phyloP scores from a whole-genome alignment of 257 asterid species.

The Hygrophila difformis region DNA sequence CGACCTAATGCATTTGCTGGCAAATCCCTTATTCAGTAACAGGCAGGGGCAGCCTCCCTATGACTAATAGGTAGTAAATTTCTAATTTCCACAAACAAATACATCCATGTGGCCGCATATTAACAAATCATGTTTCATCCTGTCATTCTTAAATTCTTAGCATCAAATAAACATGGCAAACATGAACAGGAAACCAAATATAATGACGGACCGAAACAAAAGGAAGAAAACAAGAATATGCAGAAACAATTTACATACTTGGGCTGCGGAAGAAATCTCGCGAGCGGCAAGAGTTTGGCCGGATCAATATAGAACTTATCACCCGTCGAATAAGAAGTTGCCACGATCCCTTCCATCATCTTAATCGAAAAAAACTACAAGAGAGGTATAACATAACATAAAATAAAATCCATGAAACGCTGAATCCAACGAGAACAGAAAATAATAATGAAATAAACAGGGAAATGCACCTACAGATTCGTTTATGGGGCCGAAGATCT shows the following conservation, averaged over 20 bases:
- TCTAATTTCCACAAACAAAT: no score
- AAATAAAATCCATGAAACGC: background rate
- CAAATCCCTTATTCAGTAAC: no score
- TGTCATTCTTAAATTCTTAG: no score
- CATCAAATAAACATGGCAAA: no score
- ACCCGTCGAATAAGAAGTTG: constrained; percentile 70
- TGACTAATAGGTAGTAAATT: no score
- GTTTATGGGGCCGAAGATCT: constrained; percentile 91
- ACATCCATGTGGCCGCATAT: no score
- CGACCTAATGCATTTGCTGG: no score
- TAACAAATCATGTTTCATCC: no score
- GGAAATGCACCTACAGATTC: constrained; percentile 62
- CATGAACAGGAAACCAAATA: background rate
- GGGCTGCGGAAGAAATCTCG: constrained; percentile 76
- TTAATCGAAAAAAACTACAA: constrained; percentile 66
- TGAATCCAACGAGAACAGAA: background rate
- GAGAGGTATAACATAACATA: background rate
- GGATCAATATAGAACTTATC: constrained; percentile 96
- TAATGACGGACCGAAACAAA: background rate
- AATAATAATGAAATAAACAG: background rate
- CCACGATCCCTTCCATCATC: constrained; percentile 89
- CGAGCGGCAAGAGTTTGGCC: constrained; percentile 73
- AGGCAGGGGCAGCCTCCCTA: no score
- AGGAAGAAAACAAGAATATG: background rate
- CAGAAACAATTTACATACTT: constrained; percentile 50